Conservation (phyloP, 2,329 filamentous ascomycete species). For the Alternaria novae-zelandiae region DNA sequence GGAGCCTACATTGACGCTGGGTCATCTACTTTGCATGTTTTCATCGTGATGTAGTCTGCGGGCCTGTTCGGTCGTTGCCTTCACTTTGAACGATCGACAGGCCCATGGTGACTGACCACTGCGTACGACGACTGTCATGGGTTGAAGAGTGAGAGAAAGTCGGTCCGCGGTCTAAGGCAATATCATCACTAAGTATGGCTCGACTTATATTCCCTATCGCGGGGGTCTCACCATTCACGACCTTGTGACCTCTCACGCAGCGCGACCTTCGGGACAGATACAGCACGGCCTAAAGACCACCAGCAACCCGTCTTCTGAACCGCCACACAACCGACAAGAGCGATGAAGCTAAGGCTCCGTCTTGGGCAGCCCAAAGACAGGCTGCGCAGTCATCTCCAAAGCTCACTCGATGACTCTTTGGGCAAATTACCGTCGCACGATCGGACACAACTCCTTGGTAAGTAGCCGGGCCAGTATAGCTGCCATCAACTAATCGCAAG, state of each 20-base stretch:
- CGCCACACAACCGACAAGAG: background rate
- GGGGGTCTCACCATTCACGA: too few species aligned
- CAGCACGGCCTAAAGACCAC: background rate
- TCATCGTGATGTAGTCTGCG: background rate
- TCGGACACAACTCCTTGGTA: slow-evolving; percentile 10
- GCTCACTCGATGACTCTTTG: slow-evolving; percentile 6
- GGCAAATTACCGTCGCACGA: slow-evolving; percentile 7
- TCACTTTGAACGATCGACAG: background rate
- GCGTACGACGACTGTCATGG: background rate
- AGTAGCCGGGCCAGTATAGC: background rate
- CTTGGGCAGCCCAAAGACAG: background rate
- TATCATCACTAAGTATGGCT: background rate
- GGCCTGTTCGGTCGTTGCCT: background rate
- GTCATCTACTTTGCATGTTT: background rate
- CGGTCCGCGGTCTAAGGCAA: background rate
- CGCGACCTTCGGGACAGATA: background rate
- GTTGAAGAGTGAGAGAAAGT: background rate
- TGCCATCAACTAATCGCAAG: background rate
- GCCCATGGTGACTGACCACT: background rate
- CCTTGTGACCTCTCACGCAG: background rate
- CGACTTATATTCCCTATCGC: background rate
- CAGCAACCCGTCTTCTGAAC: background rate
- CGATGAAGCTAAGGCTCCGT: background rate
- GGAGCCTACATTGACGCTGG: background rate
- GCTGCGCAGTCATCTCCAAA: slow-evolving; percentile 5